Conservation (phyloP, 1,284 basidiomycete species). For the Cystobasidium sp. region DNA sequence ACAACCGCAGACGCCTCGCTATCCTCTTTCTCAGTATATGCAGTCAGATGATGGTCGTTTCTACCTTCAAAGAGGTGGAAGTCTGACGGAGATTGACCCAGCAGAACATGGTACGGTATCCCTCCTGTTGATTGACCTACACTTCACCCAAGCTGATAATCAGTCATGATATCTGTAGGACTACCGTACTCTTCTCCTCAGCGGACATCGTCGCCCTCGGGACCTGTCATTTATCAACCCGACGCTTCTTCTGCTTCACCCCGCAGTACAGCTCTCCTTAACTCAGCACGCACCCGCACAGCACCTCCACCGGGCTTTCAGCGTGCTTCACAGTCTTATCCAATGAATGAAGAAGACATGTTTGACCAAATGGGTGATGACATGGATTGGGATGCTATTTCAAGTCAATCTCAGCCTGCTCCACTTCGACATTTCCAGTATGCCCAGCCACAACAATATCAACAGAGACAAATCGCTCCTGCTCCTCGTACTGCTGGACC, state of each 20-base stretch:
- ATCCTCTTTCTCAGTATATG: not conserved
- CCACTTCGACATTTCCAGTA: not conserved
- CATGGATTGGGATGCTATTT: constrained; percentile 16
- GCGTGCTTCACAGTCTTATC: not conserved
- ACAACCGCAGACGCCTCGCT: not conserved
- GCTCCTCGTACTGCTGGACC: not conserved
- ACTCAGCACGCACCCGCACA: not conserved
- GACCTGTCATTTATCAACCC: constrained; percentile 6
- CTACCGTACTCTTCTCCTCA: not conserved
- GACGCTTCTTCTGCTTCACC: constrained; percentile 16
- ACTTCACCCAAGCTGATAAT: not conserved
- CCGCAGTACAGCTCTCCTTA: constrained; percentile 1
- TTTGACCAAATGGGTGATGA: constrained; percentile 23
- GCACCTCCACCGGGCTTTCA: not conserved
- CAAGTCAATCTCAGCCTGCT: not conserved
- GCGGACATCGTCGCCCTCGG: not conserved
- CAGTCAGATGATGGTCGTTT: not conserved
- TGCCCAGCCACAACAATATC: not conserved
- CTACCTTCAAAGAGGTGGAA: not conserved
- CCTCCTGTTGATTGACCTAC: not conserved
- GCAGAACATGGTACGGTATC: constrained; percentile 1
- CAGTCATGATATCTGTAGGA: not conserved
- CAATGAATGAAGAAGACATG: constrained; percentile 11
- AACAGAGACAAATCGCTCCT: not conserved
- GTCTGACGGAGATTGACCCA: constrained; percentile 7